Conservation (phyloP, 148 eudicot genomes). For the Tetragonia tetragonoides region DNA sequence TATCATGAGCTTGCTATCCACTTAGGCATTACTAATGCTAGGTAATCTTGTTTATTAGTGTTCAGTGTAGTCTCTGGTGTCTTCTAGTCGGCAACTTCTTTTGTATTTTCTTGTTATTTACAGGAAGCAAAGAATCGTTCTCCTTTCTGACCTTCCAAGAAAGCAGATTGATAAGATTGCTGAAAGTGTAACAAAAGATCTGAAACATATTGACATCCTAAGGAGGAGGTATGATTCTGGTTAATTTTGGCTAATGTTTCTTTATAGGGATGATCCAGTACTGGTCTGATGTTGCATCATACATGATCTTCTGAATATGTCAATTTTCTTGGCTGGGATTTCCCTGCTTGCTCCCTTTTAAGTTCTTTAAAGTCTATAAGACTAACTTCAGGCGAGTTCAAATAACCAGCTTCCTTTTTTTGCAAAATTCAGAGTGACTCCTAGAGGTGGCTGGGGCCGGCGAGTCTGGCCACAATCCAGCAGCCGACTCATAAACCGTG, state of each 20-base stretch:
- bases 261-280: not conserved
- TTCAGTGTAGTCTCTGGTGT: not conserved
- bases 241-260: not conserved
- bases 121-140: conserved; percentile 91
- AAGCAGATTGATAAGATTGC: conserved; percentile 82
- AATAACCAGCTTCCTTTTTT: not conserved
- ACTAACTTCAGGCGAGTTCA: not conserved
- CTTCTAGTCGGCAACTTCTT: conserved; percentile 5
- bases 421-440: not conserved
- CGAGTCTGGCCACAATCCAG: no score
- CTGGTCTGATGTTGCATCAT: not conserved
- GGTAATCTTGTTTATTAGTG: conserved; percentile 44
- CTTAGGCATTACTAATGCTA: conserved; percentile 80
- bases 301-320: not conserved
- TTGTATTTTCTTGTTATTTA: conserved; percentile 17
- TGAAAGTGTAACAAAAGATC: conserved; percentile 76
- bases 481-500: no score
- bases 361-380: not conserved
- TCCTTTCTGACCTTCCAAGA: conserved; percentile 86
- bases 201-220: conserved; percentile 72
- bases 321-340: not conserved
- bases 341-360: not conserved
- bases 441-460: no score
- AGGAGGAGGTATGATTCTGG: conserved; percentile 62
- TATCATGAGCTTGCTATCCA: conserved; percentile 90